phyloP scores from a whole-genome alignment of 164 flowering plant genomes.

The Annona cherimola region DNA sequence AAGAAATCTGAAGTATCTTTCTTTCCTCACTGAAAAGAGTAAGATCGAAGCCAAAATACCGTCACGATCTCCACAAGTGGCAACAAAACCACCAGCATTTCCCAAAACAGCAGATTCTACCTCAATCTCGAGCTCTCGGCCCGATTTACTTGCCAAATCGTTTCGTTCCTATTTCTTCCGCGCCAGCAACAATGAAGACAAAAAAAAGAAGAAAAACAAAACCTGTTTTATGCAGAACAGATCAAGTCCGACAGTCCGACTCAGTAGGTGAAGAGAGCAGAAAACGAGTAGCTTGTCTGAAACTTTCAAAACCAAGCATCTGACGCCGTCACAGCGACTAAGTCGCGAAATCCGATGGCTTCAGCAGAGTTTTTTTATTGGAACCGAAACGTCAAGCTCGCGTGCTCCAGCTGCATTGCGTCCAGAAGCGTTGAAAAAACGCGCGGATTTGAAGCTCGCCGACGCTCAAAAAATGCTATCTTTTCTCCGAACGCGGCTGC shows the following conservation, averaged over 20 bases:
- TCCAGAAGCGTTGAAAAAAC: not conserved
- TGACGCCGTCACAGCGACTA: conserved; percentile 11
- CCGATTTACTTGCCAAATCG: not conserved
- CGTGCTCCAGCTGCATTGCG: not conserved
- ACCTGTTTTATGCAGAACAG: not conserved
- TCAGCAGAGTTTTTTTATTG: not conserved
- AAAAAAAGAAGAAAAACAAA: not conserved
- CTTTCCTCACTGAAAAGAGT: not conserved
- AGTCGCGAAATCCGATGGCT: conserved; percentile 1
- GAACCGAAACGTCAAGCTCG: not conserved
- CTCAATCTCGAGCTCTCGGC: not conserved
- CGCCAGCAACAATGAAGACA: not conserved
- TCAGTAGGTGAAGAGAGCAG: not conserved
- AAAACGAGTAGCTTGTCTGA: not conserved
- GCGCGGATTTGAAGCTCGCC: not conserved
- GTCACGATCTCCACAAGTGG: not conserved
- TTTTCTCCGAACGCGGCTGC: not conserved
- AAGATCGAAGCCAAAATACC: not conserved
- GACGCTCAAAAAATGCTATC: not conserved
- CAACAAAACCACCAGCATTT: not conserved
- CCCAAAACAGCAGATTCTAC: not conserved
- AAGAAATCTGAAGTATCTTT: not conserved
- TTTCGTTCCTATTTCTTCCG: not conserved
- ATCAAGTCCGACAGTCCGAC: not conserved
- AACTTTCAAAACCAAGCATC: conserved; percentile 4